Base-by-base conservation (phyloP, 306 rosid genomes). In the Casuarina glauca region DNA sequence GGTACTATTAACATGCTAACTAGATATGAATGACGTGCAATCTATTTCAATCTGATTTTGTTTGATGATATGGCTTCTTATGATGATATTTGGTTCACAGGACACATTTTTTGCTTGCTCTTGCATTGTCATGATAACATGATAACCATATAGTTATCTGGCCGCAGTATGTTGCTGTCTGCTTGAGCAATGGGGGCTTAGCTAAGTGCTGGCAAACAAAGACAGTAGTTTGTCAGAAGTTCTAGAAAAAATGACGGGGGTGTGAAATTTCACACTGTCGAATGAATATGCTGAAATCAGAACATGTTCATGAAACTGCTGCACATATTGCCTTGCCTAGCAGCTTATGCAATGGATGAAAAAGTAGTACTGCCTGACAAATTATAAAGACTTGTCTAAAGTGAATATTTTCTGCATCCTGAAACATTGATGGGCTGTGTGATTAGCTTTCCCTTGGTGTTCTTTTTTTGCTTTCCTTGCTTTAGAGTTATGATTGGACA, bases 1-100 rank as follows among this genome's bases (percentile, higher is more conserved):
- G 64, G 69, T 63, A 63, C 50, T 52, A 39, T 46, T 42, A 45
- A 60, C 63, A 51, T 74, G 77, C 72, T 53, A 42, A 42, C 41
- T 57, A 60, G 45, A 73, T 3, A 19, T 42, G 54, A 54, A 80
- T 75, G 26, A 13, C 5, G 35, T 69, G 63, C 67, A 54, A 62
- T 70, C 44, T 6, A 43, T 58, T 81, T 71, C 26, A 26, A 32
- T n/a, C 17, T 42, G 42, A n/a, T 16, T 66, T 66, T 42, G 49
- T 41, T 17, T 3, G 71, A 66, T 6, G 50, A 36, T 16, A 15
- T 17, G 71, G 51, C 9, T 17, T 50, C 71, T n/a, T 9, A 9
- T 26, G 32, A 9, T 26, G 16, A 58, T 58, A 58, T 58, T 58
- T 26, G 12, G 4, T 1, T 58, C 35, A 10, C 64, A 26, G 0